A percentile compares a stretch with the other conserved stretches of the same genome.
These are phyloP conservation scores for Physcomitrellopsis africana DNA, from an alignment of 225 moss, liverwort and hornwort genomes.

Conservation along the genomic window DNA sequence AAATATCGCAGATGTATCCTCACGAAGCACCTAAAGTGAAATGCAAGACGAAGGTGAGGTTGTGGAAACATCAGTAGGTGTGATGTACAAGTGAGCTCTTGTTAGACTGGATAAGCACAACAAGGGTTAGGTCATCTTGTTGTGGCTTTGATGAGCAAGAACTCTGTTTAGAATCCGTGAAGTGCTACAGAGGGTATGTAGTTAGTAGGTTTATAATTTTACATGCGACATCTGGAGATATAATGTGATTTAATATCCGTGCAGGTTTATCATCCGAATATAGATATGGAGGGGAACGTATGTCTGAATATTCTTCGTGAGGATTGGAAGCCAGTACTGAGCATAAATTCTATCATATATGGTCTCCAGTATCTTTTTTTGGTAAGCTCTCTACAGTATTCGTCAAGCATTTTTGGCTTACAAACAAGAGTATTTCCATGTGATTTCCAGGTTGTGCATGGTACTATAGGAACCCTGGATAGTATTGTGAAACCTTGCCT, in stretches of 20 bases:
- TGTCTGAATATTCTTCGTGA: conserved; percentile 98
- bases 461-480: no score
- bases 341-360: conserved; percentile 97
- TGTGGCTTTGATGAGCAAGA: no score
- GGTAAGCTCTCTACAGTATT: conserved; percentile 43
- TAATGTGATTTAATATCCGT: neutral
- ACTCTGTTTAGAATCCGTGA: no score
- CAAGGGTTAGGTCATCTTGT: no score
- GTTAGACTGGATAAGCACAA: no score
- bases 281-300: conserved; percentile 96
- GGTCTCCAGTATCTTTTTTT: conserved; percentile 97
- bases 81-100: no score
- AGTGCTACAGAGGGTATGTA: neutral
- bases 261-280: conserved; percentile 98
- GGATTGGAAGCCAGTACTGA: conserved; percentile 98
- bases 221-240: neutral
- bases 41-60: conserved; percentile 95
- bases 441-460: no score
- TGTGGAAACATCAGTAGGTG: no score
- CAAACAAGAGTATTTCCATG: neutral
- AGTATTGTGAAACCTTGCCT: no score
- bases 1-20: conserved; percentile 95
- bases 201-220: neutral
- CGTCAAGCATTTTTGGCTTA: neutral
- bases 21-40: conserved; percentile 99